Percentiles rank a stretch among this genome's conserved stretches.
Evolutionary conservation across 805 yeast genomes (phyloP).

Genomic region (Wickerhamomyces xylosicus): DNA sequence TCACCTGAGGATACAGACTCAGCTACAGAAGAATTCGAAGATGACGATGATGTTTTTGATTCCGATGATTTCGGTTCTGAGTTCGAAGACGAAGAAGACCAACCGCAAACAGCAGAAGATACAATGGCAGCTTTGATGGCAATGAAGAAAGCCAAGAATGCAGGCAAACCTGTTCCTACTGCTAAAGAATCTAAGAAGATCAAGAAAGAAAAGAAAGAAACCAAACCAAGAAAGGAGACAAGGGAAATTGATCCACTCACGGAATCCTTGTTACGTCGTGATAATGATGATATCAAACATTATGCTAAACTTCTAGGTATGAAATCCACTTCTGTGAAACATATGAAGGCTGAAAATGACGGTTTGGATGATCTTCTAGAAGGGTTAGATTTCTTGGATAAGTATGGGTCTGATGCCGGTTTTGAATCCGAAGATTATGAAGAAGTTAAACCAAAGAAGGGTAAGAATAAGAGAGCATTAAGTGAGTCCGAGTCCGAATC

Average conservation of each 20-base stretch:
- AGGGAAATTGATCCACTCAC: conserved; percentile 28
- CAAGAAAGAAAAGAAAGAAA: background rate
- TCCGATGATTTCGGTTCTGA: conserved; percentile 12
- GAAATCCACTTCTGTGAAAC: conserved; percentile 39
- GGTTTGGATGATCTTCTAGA: conserved; percentile 75
- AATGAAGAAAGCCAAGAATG: conserved; percentile 23
- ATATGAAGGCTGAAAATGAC: conserved; percentile 54
- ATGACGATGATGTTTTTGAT: conserved; percentile 6
- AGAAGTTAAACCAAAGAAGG: background rate
- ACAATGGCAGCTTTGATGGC: conserved; percentile 35
- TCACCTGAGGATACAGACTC: conserved; percentile 5
- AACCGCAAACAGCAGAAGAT: conserved; percentile 28
- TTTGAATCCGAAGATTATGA: background rate
- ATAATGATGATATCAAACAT: conserved; percentile 71
- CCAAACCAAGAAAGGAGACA: background rate
- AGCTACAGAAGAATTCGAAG: conserved; percentile 18
- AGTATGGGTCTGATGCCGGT: conserved; percentile 20
- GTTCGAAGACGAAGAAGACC: conserved; percentile 15
- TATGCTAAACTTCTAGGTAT: conserved; percentile 77
- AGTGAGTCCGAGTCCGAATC: conserved; percentile 8
- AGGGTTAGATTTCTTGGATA: conserved; percentile 38
- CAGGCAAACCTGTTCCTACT: conserved; percentile 6
- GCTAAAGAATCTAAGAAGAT: background rate
- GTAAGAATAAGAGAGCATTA: background rate
- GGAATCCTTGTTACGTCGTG: conserved; percentile 39